These are phyloP conservation scores for Fusarium siculi DNA, from an alignment of 2,329 filamentous ascomycete genomes.

Conservation along the genomic window DNA sequence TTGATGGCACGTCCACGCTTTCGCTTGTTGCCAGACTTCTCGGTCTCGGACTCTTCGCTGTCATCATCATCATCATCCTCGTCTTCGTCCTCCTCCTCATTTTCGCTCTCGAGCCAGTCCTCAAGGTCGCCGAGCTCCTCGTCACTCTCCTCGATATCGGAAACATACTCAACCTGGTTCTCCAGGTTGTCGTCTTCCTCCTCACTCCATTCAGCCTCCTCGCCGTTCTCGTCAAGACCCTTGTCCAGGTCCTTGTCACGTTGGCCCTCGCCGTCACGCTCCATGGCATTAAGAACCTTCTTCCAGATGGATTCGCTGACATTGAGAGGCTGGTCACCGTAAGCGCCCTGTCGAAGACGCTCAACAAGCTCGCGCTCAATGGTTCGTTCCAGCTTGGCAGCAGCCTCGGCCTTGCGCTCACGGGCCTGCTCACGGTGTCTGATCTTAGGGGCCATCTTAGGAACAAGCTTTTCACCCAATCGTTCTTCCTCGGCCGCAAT, in stretches of 20 bases:
- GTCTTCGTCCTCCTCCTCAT: constrained; percentile 68
- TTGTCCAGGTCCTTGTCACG: constrained; percentile 90
- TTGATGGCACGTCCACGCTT: constrained; percentile 62
- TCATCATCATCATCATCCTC: constrained; percentile 66
- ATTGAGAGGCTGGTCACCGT: constrained; percentile 94
- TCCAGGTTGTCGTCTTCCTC: constrained; percentile 79
- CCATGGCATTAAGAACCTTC: constrained; percentile 91
- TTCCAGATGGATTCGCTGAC: constrained; percentile 97
- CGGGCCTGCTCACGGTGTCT: constrained; percentile 78
- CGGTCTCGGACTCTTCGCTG: constrained; percentile 66
- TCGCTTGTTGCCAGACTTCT: constrained; percentile 66
- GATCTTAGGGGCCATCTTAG: constrained; percentile 92
- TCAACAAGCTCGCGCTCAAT: constrained; percentile 97
- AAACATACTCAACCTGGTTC: constrained; percentile 90
- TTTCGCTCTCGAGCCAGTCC: constrained; percentile 88
- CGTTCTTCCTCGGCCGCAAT: constrained; percentile 90
- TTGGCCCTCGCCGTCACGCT: constrained; percentile 84
- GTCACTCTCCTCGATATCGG: constrained; percentile 86
- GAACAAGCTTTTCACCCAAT: constrained; percentile 87
- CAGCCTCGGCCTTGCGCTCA: constrained; percentile 80
- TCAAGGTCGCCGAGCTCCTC: constrained; percentile 84
- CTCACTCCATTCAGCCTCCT: constrained; percentile 73
- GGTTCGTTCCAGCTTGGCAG: constrained; percentile 92
- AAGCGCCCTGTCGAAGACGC: constrained; percentile 88
- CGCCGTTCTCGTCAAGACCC: constrained; percentile 82